Evolutionary conservation across 2,329 filamentous ascomycete genomes (phyloP).

Genomic region (Mollisia scopiformis): DNA sequence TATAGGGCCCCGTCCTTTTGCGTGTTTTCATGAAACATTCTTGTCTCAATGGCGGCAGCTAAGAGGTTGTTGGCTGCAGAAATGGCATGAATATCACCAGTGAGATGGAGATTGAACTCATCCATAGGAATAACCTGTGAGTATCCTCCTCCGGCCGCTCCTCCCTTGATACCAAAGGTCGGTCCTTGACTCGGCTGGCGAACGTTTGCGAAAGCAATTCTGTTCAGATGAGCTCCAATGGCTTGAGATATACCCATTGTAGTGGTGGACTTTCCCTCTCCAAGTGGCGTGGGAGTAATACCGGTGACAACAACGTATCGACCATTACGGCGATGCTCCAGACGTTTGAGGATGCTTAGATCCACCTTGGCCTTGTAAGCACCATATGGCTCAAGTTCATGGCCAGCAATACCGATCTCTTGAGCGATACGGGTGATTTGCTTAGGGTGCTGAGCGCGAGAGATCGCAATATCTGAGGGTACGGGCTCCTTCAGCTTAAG

Average conservation of each 20-base stretch:
- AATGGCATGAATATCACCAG: slow-evolving; percentile 97
- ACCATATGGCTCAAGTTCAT: slow-evolving; percentile 93
- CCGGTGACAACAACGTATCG: slow-evolving; percentile 92
- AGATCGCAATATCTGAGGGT: slow-evolving; percentile 95
- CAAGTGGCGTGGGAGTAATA: slow-evolving; percentile 94
- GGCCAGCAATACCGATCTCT: slow-evolving; percentile 84
- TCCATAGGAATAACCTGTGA: slow-evolving; percentile 99
- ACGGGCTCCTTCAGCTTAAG: slow-evolving; percentile 79
- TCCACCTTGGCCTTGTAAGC: slow-evolving; percentile 96
- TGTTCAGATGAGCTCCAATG: slow-evolving; percentile 83
- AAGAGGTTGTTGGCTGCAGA: slow-evolving; percentile 96
- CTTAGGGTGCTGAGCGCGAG: slow-evolving; percentile 88
- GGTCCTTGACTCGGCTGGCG: slow-evolving; percentile 96
- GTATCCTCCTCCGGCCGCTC: slow-evolving; percentile 95
- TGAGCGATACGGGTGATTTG: slow-evolving; percentile 81
- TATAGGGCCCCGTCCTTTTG: slow-evolving; percentile 90
- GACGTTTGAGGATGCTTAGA: slow-evolving; percentile 76
- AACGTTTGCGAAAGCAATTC: slow-evolving; percentile 93
- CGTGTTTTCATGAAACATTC: slow-evolving; percentile 97
- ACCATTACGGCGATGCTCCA: slow-evolving; percentile 85
- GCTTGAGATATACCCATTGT: slow-evolving; percentile 96
- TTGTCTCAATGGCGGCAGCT: slow-evolving; percentile 93
- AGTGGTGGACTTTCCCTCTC: slow-evolving; percentile 97
- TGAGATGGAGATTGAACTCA: slow-evolving; percentile 97
- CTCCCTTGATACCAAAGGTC: slow-evolving; percentile 98